A percentile compares a stretch with the other conserved stretches of the same genome.
phyloP scores from a whole-genome alignment of 2,329 filamentous ascomycete genomes.

The Fusarium pseudoanthophilum region DNA sequence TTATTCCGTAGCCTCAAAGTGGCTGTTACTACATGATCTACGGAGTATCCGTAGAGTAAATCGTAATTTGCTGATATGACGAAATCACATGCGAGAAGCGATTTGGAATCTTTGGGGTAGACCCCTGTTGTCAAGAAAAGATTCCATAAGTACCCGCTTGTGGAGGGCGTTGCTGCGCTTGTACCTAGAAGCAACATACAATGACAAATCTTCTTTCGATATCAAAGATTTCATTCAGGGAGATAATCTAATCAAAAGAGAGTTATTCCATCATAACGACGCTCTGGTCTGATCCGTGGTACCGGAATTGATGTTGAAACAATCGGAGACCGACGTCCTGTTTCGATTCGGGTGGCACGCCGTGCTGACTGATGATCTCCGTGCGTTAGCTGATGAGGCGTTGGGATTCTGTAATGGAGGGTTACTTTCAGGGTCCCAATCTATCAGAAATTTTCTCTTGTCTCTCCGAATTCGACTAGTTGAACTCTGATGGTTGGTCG shows the following conservation, averaged over 20 bases:
- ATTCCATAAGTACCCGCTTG: conserved; percentile 25
- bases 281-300: neutral
- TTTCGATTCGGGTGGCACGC: conserved; percentile 8
- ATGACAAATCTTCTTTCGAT: conserved; percentile 14
- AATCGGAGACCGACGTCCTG: neutral
- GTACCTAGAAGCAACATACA: neutral
- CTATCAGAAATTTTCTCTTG: conserved; percentile 22
- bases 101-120: conserved; percentile 32
- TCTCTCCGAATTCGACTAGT: conserved; percentile 24
- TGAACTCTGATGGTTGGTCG: conserved; percentile 20
- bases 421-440: conserved; percentile 31
- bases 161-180: neutral
- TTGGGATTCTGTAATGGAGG: conserved; percentile 13
- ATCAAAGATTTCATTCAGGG: neutral
- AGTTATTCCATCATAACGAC: neutral
- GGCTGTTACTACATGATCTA: neutral
- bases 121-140: conserved; percentile 21
- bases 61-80: conserved; percentile 26
- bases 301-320: neutral
- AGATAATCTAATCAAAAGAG: neutral
- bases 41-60: neutral
- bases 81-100: conserved; percentile 22
- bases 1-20: neutral
- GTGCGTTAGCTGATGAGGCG: neutral
- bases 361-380: conserved; percentile 9